Evolutionary conservation across 2,329 filamentous ascomycete species (phyloP), one percentile per base, ranked within the genome.

Genomic region (Penicillium aurantiogriseum): DNA sequence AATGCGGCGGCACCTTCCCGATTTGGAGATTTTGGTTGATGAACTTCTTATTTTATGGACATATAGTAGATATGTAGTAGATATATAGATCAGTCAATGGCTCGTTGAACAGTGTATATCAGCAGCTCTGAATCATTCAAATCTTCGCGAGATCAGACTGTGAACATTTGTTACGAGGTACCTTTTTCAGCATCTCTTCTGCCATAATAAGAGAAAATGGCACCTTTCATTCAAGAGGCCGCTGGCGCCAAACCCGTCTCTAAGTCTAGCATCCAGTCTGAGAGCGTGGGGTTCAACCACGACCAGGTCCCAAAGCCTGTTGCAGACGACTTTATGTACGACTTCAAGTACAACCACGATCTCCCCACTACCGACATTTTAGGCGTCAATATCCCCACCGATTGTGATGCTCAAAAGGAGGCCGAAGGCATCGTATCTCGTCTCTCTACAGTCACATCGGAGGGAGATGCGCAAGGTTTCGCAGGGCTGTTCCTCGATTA

Each of bases 241-340:
- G 19, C 39, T 46, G 44, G 21, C 23, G 15, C 44, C 15, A 38
- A 35, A 35, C 46, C 43, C 21, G 15, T 44, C 40, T 44, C 50
- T 25, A 39, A 49, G 29, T 8, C 38, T 44, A 44, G 5, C 8
- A 11, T 43, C 5, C 39, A 44, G 21, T 46, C 51, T 27, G n/a
- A 53, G 33, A 56, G 39, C 23, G 48, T 4, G 27, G n/a, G 19
- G 10, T 19, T 60, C 19, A 39, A 60, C 9, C 58, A 60, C 29
- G 51, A 60, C 33, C 21, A 58, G 21, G 55, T 58, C 11, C 31
- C 17, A 36, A 57, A 58, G 51, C 72, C 73, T 0, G 71, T 76
- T 13, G 72, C 73, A 4, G 73, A 77, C 56, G 62, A 76, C 59
- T 76, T 69, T 62, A 77, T 76, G 74, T 77, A 77, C 59, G 74